A percentile compares a stretch with the other conserved stretches of the same genome.
These are phyloP conservation scores for Trichoderma semiorbis DNA, from an alignment of 2,329 filamentous ascomycete species.

Conservation along the genomic window DNA sequence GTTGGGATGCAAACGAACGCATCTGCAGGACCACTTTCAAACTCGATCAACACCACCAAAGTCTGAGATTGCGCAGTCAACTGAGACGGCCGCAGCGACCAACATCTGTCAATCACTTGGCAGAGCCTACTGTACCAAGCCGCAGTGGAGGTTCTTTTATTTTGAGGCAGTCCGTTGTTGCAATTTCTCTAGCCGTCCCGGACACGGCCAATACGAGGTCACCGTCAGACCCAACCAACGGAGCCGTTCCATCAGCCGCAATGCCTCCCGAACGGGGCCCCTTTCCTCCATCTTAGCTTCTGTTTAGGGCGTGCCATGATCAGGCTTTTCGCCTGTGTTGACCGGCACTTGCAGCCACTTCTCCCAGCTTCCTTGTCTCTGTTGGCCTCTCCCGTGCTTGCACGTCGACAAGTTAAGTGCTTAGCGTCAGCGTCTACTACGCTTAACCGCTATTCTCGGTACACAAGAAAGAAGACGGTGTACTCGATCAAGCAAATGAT, in stretches of 20 bases:
- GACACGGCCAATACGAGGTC: conserved; percentile 11
- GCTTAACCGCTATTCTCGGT: background rate
- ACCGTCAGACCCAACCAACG: background rate
- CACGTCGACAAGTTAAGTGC: background rate
- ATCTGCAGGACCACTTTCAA: background rate
- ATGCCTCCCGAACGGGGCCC: background rate
- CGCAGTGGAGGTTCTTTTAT: background rate
- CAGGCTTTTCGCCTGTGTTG: background rate
- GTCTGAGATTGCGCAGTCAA: background rate
- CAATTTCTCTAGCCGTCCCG: conserved; percentile 1
- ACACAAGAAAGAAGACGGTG: background rate
- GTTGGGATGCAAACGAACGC: background rate
- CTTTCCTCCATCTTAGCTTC: conserved; percentile 1
- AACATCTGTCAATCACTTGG: background rate
- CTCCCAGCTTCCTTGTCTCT: background rate
- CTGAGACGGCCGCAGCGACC: background rate
- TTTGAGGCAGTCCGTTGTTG: conserved; percentile 5
- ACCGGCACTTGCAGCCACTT: conserved; percentile 1
- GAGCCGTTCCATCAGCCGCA: conserved; percentile 5
- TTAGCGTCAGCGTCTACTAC: conserved; percentile 15
- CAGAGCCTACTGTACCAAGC: background rate
- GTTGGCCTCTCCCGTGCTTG: conserved; percentile 1
- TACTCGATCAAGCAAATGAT: background rate
- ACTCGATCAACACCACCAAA: background rate
- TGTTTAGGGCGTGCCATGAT: background rate